phyloP scores from a whole-genome alignment of 495 filamentous ascomycete species.

The Trichoderma erinaceum region DNA sequence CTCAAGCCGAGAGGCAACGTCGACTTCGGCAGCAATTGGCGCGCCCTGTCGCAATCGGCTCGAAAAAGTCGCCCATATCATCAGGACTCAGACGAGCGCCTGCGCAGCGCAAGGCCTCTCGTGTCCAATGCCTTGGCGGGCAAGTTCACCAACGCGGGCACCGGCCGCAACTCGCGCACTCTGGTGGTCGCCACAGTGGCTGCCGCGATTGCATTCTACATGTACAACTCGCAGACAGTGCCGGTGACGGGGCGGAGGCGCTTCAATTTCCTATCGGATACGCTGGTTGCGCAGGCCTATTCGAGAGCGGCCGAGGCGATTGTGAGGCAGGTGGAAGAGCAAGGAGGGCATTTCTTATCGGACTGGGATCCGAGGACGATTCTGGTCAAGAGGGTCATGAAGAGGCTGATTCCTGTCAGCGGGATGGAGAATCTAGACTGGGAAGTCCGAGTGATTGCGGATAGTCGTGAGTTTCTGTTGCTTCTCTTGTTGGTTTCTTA shows the following conservation, averaged over 20 bases:
- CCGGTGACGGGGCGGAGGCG: slow-evolving; percentile 72
- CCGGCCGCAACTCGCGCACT: slow-evolving; percentile 29
- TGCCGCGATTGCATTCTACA: slow-evolving; percentile 52
- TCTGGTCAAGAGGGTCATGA: slow-evolving; percentile 62
- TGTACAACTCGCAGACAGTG: slow-evolving; percentile 69
- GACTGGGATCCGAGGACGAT: slow-evolving; percentile 33
- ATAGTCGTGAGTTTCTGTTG: slow-evolving; percentile 23
- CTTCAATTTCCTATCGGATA: slow-evolving; percentile 67
- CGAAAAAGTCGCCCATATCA: neutral
- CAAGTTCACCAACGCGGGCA: slow-evolving; percentile 21
- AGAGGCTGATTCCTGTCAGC: slow-evolving; percentile 61
- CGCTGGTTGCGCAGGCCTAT: slow-evolving; percentile 50
- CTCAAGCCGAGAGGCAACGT: neutral
- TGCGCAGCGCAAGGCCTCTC: slow-evolving; percentile 35
- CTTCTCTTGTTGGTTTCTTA: neutral
- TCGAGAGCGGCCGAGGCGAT: slow-evolving; percentile 46
- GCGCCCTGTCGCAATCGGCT: neutral
- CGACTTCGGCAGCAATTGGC: neutral
- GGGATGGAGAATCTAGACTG: slow-evolving; percentile 58
- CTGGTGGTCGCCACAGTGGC: slow-evolving; percentile 30
- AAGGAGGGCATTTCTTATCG: slow-evolving; percentile 33
- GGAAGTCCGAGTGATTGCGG: slow-evolving; percentile 83
- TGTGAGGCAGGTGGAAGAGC: slow-evolving; percentile 36
- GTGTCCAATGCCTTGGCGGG: slow-evolving; percentile 23
- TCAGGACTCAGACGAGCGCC: slow-evolving; percentile 22